phyloP scores from a whole-genome alignment of 2,329 filamentous ascomycete species.

The Lachnellula hyalina region DNA sequence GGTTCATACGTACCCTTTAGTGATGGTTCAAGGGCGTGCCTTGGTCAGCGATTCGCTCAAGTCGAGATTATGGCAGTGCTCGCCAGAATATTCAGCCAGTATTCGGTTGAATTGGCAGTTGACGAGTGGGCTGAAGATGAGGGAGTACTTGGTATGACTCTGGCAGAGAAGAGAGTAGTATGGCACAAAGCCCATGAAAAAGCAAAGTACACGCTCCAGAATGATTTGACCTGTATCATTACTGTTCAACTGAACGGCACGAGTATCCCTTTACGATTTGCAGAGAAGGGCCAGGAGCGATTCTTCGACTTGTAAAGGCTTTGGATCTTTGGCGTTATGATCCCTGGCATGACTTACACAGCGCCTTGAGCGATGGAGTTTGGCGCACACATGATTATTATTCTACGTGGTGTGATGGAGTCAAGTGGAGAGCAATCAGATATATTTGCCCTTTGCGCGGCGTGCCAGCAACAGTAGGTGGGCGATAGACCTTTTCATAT shows the following conservation, averaged over 20 bases:
- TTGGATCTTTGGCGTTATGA: no score
- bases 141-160: conserved; percentile 5
- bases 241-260: conserved; percentile 9
- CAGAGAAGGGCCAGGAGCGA: conserved; percentile 11
- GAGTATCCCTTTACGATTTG: conserved; percentile 10
- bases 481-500: no score
- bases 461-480: no score
- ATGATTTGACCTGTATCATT: conserved; percentile 9
- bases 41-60: conserved; percentile 30
- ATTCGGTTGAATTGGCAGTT: conserved; percentile 15
- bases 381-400: no score
- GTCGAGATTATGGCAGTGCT: conserved; percentile 29
- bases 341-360: no score
- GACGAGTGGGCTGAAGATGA: conserved; percentile 12
- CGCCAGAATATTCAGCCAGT: conserved; percentile 12
- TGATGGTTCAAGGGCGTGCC: conserved; percentile 46
- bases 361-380: no score
- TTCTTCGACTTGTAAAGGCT: conserved; percentile 3
- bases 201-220: conserved; percentile 4
- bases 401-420: no score
- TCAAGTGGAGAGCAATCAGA: no score
- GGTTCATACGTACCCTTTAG: conserved; percentile 55
- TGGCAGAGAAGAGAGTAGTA: conserved; percentile 1
- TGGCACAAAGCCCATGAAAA: conserved; percentile 12
- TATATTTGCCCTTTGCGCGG: no score